These are phyloP conservation scores for Irpex lacteus DNA, from an alignment of 1,284 basidiomycete species.

Conservation along the genomic window DNA sequence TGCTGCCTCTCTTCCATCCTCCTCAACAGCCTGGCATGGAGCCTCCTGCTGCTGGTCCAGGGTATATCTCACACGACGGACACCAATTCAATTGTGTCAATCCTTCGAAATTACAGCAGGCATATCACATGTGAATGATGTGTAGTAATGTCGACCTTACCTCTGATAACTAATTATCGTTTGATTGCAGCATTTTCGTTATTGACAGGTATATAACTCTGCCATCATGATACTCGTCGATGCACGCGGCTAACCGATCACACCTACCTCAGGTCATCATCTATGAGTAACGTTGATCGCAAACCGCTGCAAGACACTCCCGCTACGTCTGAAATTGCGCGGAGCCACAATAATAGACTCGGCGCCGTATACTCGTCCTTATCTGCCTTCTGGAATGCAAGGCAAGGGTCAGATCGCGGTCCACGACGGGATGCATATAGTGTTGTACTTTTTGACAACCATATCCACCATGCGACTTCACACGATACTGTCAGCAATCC, in stretches of 20 bases:
- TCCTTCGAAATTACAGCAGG: conserved; percentile 49
- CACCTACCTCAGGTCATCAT: conserved; percentile 40
- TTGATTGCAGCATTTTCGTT: conserved; percentile 42
- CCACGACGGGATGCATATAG: conserved; percentile 55
- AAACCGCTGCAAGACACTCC: conserved; percentile 46
- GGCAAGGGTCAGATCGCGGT: conserved; percentile 35
- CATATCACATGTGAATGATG: conserved; percentile 55
- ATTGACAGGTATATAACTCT: conserved; percentile 42
- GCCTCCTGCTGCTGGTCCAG: conserved; percentile 28
- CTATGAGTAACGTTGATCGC: conserved; percentile 44
- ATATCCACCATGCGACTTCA: conserved; percentile 5
- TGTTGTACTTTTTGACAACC: conserved; percentile 47
- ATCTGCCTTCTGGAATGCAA: conserved; percentile 52
- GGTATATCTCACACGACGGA: conserved; percentile 56
- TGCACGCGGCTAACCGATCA: neutral
- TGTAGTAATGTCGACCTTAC: neutral
- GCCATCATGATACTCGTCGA: neutral
- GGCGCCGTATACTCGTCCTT: conserved; percentile 58
- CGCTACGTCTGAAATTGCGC: conserved; percentile 35
- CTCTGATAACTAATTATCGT: neutral
- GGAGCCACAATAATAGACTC: conserved; percentile 44
- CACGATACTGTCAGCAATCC: conserved; percentile 39
- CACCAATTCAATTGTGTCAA: conserved; percentile 55
- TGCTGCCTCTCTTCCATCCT: conserved; percentile 51
- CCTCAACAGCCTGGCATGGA: conserved; percentile 29